Evolutionary conservation across 2,329 filamentous ascomycete species (phyloP), one percentile per base, ranked within the genome.

Genomic region (Trichoderma sp.): DNA sequence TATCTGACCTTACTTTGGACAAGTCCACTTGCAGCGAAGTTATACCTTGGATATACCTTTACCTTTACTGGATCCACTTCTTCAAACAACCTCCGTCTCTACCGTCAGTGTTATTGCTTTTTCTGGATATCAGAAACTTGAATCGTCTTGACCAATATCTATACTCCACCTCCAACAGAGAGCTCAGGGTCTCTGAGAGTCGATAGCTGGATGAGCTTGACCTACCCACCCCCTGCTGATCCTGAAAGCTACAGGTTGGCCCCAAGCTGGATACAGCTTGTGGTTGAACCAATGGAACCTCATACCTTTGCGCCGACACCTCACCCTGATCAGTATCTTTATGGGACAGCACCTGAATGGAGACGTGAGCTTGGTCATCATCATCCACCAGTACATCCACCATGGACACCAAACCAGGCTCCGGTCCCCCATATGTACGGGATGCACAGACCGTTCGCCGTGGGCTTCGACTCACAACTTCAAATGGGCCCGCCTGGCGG

Each of bases 251-350:
- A 33, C 59, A 31, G 53, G 38, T 50, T 50, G 27, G 35, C 16
- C 62, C 41, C 27, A 24, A 60, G 60, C 59, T 64, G 45, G 50
- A n/a, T 24, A 35, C 53, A 33, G 75, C 66, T 66, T 62, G 33
- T 33, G 31, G 21, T 27, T 7, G 41, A 68, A 14, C 41, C 71
- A 63, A 79, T 83, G 79, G 83, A 84, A 67, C 79, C 79, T 45
- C 83, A 83, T 81, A 81, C 84, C 68, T 83, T 81, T 69, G 68
- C 80, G 67, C 79, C 75, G 59, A 59, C 71, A 24, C 50, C 74
- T 9, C 62, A 76, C 56, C 76, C 71, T 14, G 27, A 35, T n/a
- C 69, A 74, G 7, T 8, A 63, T 14, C 41, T 66, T 9, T 69
- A 75, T 31, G 74, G 64, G 45, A 74, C 73, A 45, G 69, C 77